Percentiles rank a stretch among this genome's conserved stretches.
Evolutionary conservation across 2,329 filamentous ascomycete genomes (phyloP).

Genomic region (Alternaria sp.): DNA sequence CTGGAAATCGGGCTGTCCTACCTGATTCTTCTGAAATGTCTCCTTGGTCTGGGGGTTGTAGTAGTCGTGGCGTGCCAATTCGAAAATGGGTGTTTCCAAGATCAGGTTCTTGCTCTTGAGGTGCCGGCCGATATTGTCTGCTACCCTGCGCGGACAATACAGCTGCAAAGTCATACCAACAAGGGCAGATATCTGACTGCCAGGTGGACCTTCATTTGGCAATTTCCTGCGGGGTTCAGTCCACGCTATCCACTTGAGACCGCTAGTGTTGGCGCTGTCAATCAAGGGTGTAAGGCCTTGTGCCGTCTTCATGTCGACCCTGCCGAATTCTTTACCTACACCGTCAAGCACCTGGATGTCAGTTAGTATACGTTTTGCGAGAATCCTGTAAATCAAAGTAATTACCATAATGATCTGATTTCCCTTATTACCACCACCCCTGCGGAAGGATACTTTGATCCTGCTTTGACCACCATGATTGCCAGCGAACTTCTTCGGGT

Average conservation of each 20-base stretch:
- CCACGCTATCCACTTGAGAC: slow-evolving; percentile 75
- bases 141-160: slow-evolving; percentile 76
- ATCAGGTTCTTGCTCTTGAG: slow-evolving; percentile 72
- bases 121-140: slow-evolving; percentile 70
- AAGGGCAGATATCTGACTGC: slow-evolving; percentile 30
- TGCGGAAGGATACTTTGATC: slow-evolving; percentile 75
- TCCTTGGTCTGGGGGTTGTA: slow-evolving; percentile 73
- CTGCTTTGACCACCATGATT: slow-evolving; percentile 68
- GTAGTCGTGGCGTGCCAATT: slow-evolving; percentile 72
- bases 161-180: slow-evolving; percentile 74
- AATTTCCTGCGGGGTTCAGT: slow-evolving; percentile 72
- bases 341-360: slow-evolving; percentile 67
- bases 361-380: not conserved
- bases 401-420: slow-evolving; percentile 72
- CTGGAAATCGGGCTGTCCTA: slow-evolving; percentile 26
- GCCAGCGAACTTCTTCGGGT: slow-evolving; percentile 67
- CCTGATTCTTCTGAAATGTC: slow-evolving; percentile 23
- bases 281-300: slow-evolving; percentile 75
- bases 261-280: slow-evolving; percentile 66
- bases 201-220: slow-evolving; percentile 62
- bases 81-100: slow-evolving; percentile 68
- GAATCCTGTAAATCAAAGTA: not conserved
- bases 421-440: slow-evolving; percentile 62
- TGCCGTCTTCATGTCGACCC: slow-evolving; percentile 74
- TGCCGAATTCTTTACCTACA: slow-evolving; percentile 75